phyloP scores from a whole-genome alignment of 2,329 filamentous ascomycete genomes.

The Epicoccum nigrum region DNA sequence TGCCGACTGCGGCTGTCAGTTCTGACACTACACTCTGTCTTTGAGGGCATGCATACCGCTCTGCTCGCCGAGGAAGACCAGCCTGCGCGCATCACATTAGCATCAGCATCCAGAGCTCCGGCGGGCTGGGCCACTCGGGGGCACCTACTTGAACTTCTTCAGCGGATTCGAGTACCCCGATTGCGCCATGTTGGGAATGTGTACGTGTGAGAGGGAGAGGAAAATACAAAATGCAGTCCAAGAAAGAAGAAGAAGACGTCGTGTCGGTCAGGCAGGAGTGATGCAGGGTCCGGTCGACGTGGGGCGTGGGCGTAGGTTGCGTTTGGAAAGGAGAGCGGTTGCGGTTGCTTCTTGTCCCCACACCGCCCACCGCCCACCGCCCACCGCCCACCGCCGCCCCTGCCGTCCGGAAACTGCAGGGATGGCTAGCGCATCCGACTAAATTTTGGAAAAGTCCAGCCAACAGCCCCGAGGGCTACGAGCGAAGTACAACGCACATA shows the following conservation, averaged over 20 bases:
- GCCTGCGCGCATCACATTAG: conserved; percentile 58
- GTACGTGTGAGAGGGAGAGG: not conserved
- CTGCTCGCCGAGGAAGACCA: conserved; percentile 98
- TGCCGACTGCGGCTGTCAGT: conserved; percentile 72
- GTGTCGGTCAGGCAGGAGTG: conserved; percentile 1
- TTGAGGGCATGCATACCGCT: conserved; percentile 74
- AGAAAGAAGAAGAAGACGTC: too few relatives aligned
- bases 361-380: conserved; percentile 8
- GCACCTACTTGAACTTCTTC: conserved; percentile 96
- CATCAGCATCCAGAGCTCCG: conserved; percentile 19
- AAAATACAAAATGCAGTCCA: too few relatives aligned
- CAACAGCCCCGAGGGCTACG: not conserved
- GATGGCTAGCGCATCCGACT: conserved; percentile 10
- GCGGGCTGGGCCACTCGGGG: conserved; percentile 11
- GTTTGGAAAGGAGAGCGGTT: conserved; percentile 9
- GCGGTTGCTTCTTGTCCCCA: conserved; percentile 6
- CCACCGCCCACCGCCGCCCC: conserved; percentile 2
- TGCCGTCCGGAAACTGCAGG: conserved; percentile 1
- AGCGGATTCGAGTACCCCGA: conserved; percentile 92
- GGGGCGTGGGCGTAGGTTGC: conserved; percentile 3
- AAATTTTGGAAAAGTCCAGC: conserved; percentile 14
- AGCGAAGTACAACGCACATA: not conserved
- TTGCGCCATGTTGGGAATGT: conserved; percentile 73
- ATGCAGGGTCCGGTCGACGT: conserved; percentile 18
- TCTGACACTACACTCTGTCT: not conserved